phyloP scores from a whole-genome alignment of 1,284 basidiomycete genomes.

The Puccinia hordei region DNA sequence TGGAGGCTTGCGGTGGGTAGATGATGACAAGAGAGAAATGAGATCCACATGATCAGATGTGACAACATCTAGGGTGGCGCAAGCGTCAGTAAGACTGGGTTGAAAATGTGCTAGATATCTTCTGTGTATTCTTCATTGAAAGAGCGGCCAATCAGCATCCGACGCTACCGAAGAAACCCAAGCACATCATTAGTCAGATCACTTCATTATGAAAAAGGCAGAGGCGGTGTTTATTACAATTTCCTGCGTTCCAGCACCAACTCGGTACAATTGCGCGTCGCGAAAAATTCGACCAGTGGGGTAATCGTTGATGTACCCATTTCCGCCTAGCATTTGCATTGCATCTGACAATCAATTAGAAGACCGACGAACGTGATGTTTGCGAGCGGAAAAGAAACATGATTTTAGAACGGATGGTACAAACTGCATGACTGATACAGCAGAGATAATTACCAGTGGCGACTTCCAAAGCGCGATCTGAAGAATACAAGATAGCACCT shows the following conservation, averaged over 20 bases:
- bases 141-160: conserved; percentile 56
- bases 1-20: background rate
- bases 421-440: background rate
- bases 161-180: conserved; percentile 5
- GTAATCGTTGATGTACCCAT: conserved; percentile 91
- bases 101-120: background rate
- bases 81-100: background rate
- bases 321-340: conserved; percentile 87
- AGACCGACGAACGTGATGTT: conserved; percentile 18
- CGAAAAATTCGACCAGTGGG: conserved; percentile 80
- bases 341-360: conserved; percentile 64
- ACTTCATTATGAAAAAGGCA: conserved; percentile 65
- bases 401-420: background rate
- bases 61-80: background rate
- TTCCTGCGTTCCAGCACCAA: conserved; percentile 75
- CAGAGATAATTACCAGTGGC: conserved; percentile 62
- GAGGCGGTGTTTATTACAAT: conserved; percentile 29
- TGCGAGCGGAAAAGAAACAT: background rate
- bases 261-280: conserved; percentile 81
- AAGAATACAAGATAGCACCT: conserved; percentile 85
- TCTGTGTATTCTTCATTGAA: conserved; percentile 52
- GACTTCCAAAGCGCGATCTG: conserved; percentile 86
- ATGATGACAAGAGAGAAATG: background rate
- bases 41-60: background rate
- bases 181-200: conserved; percentile 76